Evolutionary conservation across 805 yeast species (phyloP).

Genomic region (Ogataea ramenticola): DNA sequence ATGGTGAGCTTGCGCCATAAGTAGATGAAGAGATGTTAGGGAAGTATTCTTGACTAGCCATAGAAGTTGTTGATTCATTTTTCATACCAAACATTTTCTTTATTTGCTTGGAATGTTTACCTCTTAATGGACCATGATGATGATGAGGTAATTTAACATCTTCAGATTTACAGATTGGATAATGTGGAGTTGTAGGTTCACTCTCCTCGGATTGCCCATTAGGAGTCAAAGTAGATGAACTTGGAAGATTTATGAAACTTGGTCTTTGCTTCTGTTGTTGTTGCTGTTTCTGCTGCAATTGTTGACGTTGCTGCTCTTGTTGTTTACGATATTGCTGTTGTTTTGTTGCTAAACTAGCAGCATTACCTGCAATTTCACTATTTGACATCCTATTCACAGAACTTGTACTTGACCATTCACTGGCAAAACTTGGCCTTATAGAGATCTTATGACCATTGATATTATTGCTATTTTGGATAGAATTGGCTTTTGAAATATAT

Average conservation of each 20-base stretch:
- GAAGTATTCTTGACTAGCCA: background rate
- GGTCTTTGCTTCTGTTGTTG: too few species aligned
- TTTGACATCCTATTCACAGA: background rate
- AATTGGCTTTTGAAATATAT: background rate
- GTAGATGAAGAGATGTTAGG: too few species aligned
- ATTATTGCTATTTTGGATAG: background rate
- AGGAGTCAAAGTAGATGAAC: too few species aligned
- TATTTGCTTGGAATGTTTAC: conserved; percentile 14
- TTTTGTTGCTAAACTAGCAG: background rate
- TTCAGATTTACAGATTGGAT: conserved; percentile 10
- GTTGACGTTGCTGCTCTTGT: background rate
- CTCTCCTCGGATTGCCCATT: background rate
- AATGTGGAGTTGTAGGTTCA: background rate
- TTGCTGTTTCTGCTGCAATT: background rate
- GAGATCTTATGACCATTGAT: background rate
- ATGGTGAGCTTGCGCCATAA: too few species aligned
- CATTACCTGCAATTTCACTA: background rate
- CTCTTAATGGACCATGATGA: conserved; percentile 17
- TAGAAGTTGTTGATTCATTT: background rate
- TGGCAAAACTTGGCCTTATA: background rate
- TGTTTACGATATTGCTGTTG: background rate
- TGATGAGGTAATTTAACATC: conserved; percentile 13
- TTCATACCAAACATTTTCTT: conserved; percentile 15
- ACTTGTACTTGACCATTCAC: background rate
- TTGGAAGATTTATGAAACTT: too few species aligned